A percentile compares a stretch with the other conserved stretches of the same genome.
phyloP scores from a whole-genome alignment of 2,329 filamentous ascomycete genomes.

The Trichoderma simmonsii region DNA sequence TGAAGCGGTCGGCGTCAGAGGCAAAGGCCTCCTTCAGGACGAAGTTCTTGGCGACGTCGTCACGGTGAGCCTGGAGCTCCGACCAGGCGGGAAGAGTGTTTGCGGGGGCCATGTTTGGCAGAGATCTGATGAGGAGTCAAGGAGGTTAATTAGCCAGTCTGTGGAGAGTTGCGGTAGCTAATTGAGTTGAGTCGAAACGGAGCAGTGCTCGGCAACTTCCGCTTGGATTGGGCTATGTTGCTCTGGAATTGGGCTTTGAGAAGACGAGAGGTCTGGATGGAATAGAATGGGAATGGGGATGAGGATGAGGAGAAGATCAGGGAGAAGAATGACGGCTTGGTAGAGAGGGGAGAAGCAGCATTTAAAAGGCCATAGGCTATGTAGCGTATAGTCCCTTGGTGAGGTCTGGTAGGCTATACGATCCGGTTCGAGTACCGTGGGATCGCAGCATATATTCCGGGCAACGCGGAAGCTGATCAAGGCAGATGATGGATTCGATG shows the following conservation, averaged over 20 bases:
- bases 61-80: slow-evolving; percentile 86
- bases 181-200: not conserved
- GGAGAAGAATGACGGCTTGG: not conserved
- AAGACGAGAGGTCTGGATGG: not conserved
- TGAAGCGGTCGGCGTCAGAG: slow-evolving; percentile 81
- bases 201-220: not conserved
- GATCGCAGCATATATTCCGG: not conserved
- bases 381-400: not conserved
- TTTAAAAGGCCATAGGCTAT: not conserved
- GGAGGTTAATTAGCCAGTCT: not conserved
- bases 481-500: not conserved
- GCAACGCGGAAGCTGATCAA: not conserved
- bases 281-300: not conserved
- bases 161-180: not conserved
- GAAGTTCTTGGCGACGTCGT: slow-evolving; percentile 80
- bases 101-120: slow-evolving; percentile 68
- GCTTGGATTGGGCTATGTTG: not conserved
- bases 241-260: not conserved
- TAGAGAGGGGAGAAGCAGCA: not conserved
- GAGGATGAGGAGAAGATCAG: not conserved
- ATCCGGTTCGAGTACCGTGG: not conserved
- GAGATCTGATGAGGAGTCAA: not conserved
- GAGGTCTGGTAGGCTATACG: not conserved
- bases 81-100: slow-evolving; percentile 84
- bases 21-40: slow-evolving; percentile 91